Base-by-base conservation (phyloP, 2,329 filamentous ascomycete genomes). In the Calonectria pteridis region DNA sequence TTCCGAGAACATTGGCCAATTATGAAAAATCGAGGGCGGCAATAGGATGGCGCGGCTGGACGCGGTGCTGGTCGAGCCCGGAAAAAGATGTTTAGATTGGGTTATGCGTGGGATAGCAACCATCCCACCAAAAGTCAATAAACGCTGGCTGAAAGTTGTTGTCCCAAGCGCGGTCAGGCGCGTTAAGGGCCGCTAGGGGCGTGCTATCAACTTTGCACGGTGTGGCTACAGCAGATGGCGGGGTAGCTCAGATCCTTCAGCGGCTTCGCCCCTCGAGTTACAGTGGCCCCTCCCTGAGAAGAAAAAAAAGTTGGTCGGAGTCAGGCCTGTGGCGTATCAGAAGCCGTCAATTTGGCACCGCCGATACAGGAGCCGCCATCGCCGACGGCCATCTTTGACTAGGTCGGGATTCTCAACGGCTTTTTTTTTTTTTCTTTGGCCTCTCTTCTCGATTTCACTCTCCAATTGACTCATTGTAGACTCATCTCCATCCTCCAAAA, bases 341-440 rank as follows among this genome's bases (percentile, higher is more conserved):
- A 76, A 46, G 71, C 46, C 63, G 68, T 76, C 69, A 77, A 81
- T 81, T 81, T 80, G 74, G 73, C 77, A 77, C 69, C 73, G 73
- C 80, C 80, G 80, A 82, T 81, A 78, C 76, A 81, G 80, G 80
- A 81, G 76, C 67, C 71, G 51, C 73, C 74, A 67, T 75, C 58
- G 67, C 58, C 43, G 67, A 62, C 65, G 43, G n/a, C 43, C 29
- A 62, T 46, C 49, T 31, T 31, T 66, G 67, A 64, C 50, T 71
- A 59, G 62, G 55, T 62, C 33, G 23, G 26, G 20, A 72, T 46
- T 53, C 35, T 72, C 65, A 65, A 66, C 65, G 51, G 50, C 55
- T 70, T 64, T 46, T 64, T 46, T 64, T 64, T 59, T 40, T 43
- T 33, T n/a, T 43, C 26, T n/a, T 64, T 49, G 37, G 26, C 23